phyloP scores from a whole-genome alignment of 2,329 filamentous ascomycete species.

The Fusarium haematococcum region DNA sequence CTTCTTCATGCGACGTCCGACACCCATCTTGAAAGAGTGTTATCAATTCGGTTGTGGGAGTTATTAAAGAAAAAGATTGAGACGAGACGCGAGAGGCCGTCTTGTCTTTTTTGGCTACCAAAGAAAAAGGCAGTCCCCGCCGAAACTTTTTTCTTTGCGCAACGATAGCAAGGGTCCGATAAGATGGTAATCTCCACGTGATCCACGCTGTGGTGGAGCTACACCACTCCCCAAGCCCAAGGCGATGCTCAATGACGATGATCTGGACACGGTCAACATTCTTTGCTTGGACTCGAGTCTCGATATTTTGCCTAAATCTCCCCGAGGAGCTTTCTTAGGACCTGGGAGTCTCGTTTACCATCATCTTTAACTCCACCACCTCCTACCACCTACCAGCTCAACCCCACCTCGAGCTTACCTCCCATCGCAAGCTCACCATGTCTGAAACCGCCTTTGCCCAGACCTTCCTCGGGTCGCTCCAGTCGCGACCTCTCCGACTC shows the following conservation, averaged over 20 bases:
- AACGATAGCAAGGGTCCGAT: slow-evolving; percentile 46
- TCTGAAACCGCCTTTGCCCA: slow-evolving; percentile 88
- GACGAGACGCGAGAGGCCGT: slow-evolving; percentile 24
- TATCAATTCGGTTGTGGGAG: slow-evolving; percentile 15
- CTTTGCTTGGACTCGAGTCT: background rate
- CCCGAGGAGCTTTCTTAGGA: background rate
- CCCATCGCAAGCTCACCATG: slow-evolving; percentile 61
- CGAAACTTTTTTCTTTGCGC: slow-evolving; percentile 54
- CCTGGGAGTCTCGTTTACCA: background rate
- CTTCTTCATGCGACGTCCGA: slow-evolving; percentile 93
- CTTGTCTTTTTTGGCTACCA: slow-evolving; percentile 32
- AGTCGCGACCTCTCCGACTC: slow-evolving; percentile 83
- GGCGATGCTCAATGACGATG: slow-evolving; percentile 37
- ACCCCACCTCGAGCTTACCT: slow-evolving; percentile 38
- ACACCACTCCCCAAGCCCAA: slow-evolving; percentile 2
- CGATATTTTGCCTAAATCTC: background rate
- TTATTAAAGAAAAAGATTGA: slow-evolving; percentile 22
- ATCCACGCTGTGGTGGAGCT: slow-evolving; percentile 32
- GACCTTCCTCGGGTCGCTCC: slow-evolving; percentile 82
- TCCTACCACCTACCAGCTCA: slow-evolving; percentile 6
- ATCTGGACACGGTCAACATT: slow-evolving; percentile 2
- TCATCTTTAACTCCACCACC: background rate
- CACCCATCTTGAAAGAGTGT: slow-evolving; percentile 74
- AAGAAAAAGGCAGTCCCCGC: slow-evolving; percentile 48
- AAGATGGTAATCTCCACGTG: slow-evolving; percentile 46